These are phyloP conservation scores for Abrus precatorius DNA, from an alignment of 306 rosid genomes.

Conservation along the genomic window DNA sequence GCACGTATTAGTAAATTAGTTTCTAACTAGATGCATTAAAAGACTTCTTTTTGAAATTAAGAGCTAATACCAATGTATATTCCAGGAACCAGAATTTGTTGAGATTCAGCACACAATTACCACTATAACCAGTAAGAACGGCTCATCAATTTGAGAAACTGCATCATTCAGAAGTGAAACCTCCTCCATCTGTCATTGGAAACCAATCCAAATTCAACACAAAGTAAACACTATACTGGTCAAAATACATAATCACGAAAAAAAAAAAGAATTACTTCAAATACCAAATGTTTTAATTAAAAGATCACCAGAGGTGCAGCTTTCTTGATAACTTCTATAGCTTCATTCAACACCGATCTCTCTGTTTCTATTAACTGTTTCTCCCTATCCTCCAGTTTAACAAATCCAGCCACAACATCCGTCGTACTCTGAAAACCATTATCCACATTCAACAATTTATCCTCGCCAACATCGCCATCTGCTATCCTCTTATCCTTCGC, in stretches of 20 bases:
- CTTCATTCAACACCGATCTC: conserved; percentile 76
- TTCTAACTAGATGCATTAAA: conserved; percentile 46
- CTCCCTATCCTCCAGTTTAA: conserved; percentile 81
- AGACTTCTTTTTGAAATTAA: conserved; percentile 77
- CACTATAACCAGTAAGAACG: conserved; percentile 98
- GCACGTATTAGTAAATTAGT: conserved; percentile 37
- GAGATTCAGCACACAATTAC: conserved; percentile 99
- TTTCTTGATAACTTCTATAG: conserved; percentile 75
- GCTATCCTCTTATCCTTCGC: conserved; percentile 46
- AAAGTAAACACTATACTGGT: conserved; percentile 47
- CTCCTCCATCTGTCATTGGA: conserved; percentile 95
- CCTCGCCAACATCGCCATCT: conserved; percentile 41
- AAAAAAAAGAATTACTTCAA: conserved; percentile 58
- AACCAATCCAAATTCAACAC: conserved; percentile 57
- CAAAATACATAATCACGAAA: conserved; percentile 41
- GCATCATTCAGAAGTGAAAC: conserved; percentile 92
- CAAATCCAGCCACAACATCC: conserved; percentile 73
- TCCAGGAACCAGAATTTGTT: conserved; percentile 98
- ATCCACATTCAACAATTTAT: conserved; percentile 42
- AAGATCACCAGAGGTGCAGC: conserved; percentile 99
- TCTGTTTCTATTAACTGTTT: conserved; percentile 72
- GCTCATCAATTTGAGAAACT: conserved; percentile 94
- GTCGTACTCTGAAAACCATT: conserved; percentile 53
- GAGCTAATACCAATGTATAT: conserved; percentile 99
- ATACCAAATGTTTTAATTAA: conserved; percentile 83